Evolutionary conservation across 495 filamentous ascomycete genomes (phyloP).

Genomic region (Extremus antarcticus): DNA sequence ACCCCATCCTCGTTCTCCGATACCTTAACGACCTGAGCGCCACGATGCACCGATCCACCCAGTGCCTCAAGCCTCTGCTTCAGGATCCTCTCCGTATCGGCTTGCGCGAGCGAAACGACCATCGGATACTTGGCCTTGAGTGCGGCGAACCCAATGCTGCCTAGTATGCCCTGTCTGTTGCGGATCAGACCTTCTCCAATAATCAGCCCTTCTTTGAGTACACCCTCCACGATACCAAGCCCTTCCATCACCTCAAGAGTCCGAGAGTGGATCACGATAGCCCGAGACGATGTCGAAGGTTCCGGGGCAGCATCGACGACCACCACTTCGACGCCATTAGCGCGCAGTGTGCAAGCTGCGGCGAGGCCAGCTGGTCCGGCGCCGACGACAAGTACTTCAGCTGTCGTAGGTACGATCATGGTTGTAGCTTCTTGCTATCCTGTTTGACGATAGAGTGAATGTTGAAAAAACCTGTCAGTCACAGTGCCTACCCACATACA

Average conservation of each 20-base stretch:
- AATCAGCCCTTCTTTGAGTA: background rate
- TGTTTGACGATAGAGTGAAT: too few relatives aligned
- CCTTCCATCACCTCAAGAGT: constrained; percentile 5
- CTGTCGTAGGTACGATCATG: background rate
- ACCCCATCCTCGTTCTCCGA: background rate
- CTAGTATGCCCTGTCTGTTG: background rate
- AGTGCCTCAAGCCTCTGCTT: background rate
- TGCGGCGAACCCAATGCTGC: background rate
- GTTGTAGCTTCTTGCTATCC: too few relatives aligned
- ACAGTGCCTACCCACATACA: too few relatives aligned
- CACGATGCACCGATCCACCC: background rate
- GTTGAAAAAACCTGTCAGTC: too few relatives aligned
- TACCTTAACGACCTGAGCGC: background rate
- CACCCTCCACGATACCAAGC: background rate
- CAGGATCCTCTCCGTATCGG: background rate
- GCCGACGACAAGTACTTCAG: constrained; percentile 7
- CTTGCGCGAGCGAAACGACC: background rate
- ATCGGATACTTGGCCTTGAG: constrained; percentile 2
- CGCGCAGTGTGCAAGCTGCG: background rate
- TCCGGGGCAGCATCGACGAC: constrained; percentile 5
- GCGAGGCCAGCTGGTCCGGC: constrained; percentile 8
- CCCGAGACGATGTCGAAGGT: background rate
- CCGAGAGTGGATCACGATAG: constrained; percentile 1
- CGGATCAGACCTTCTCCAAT: background rate
- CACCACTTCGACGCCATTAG: background rate